Base-by-base conservation (phyloP, 495 filamentous ascomycete species). In the Penicillium silybi region DNA sequence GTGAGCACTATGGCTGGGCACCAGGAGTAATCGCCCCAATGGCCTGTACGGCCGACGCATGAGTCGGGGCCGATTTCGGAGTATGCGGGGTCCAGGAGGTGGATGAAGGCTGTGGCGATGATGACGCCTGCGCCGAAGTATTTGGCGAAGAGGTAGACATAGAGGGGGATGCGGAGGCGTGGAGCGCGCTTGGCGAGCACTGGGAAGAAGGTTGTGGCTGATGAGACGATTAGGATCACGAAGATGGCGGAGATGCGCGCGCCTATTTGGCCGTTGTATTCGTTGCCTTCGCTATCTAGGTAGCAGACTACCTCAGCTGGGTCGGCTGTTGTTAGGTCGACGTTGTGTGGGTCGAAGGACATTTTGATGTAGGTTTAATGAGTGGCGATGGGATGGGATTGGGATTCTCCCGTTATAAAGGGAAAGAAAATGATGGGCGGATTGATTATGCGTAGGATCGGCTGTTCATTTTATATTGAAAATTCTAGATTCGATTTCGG, bases 41-140 rank as follows among this genome's bases (percentile, higher is more conserved):
- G 57, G 4, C 74, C 77, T 0, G 74, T 80, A 70, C 80, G 71
- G 16, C 79, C 79, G 5, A 81, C 79, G 48, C 79, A 82, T n/a
- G 71, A 71, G 8, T 64, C 51, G 4, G 73, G 68, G 5, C 80
- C 80, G 41, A 83, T 83, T 50, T 76, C 71, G 1, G 46, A 49
- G 53, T 81, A 81, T 0, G 78, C 80, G 0, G 80, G 80, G 25
- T 80, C 79, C 20, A 83, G 75, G 0, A 82, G 75, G 25, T 69
- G 66, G 37, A 74, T 66, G 47, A 90, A 92, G 9, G 89, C 86
- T 9, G 86, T 90, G 11, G 83, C 82, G 25, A 89, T 69, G 54
- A 88, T 88, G 41, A 88, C 86, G 2, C 85, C 85, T 0, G 83
- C 80, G 17, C 86, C 85, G 52, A 89, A 86, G 65, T 87, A 88